Evolutionary conservation across 2,329 filamentous ascomycete genomes (phyloP).

Genomic region (Fusarium sp.): DNA sequence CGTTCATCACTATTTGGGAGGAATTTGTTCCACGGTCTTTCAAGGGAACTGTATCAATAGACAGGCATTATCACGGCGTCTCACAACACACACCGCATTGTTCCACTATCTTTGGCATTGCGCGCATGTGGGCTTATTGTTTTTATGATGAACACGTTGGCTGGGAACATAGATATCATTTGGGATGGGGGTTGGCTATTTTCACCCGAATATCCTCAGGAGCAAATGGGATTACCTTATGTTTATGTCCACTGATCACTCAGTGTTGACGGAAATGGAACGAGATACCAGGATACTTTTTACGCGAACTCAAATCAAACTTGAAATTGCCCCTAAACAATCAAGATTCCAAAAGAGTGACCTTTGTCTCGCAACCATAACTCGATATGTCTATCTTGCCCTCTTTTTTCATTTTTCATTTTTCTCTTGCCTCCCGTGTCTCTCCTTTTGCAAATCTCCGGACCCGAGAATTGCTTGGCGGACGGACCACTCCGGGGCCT

Average conservation of each 20-base stretch:
- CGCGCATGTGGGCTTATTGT: constrained; percentile 17
- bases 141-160: constrained; percentile 43
- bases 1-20: constrained; percentile 35
- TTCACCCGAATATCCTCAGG: constrained; percentile 21
- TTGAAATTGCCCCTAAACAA: constrained; percentile 26
- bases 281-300: constrained; percentile 40
- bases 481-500: not conserved
- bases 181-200: constrained; percentile 30
- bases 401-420: no score
- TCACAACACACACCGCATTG: constrained; percentile 36
- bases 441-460: constrained; percentile 1
- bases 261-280: constrained; percentile 43
- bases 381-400: not conserved
- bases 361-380: not conserved
- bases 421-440: constrained; percentile 1
- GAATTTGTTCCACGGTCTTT: constrained; percentile 34
- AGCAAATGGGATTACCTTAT: constrained; percentile 34
- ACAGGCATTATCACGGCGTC: constrained; percentile 44
- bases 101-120: constrained; percentile 15
- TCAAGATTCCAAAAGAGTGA: not conserved
- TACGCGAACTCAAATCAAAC: constrained; percentile 33
- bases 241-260: constrained; percentile 42
- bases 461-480: constrained; percentile 8
- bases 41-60: constrained; percentile 44
- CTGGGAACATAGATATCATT: constrained; percentile 44